Percentiles rank a stretch among this genome's conserved stretches.
Conservation (phyloP, 805 yeast species). For the Pichia manshurica region DNA sequence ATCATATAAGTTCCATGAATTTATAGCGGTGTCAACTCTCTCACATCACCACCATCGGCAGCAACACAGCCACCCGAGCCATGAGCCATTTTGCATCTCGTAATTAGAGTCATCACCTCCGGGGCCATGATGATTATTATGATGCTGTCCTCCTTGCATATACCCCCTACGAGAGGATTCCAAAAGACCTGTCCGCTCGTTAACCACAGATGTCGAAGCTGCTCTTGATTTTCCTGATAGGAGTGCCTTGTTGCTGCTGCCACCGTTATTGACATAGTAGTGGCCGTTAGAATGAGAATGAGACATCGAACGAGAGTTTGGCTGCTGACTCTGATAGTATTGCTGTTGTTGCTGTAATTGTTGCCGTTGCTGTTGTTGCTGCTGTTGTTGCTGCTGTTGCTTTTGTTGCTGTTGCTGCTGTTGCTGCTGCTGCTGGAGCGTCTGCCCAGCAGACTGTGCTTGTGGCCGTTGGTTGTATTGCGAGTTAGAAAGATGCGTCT, state of each 20-base stretch:
- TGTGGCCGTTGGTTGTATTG: conserved; percentile 14
- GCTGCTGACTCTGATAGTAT: background rate
- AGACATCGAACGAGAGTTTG: background rate
- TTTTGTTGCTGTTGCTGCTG: conserved; percentile 14
- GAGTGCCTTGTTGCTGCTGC: background rate
- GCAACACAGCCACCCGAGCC: conserved; percentile 8
- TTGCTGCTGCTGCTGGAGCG: conserved; percentile 12
- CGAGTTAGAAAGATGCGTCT: conserved; percentile 13
- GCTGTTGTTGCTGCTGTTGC: conserved; percentile 5
- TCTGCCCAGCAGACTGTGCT: conserved; percentile 10
- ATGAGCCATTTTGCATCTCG: background rate
- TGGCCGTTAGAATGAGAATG: conserved; percentile 7
- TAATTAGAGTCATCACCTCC: background rate
- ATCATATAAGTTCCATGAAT: background rate
- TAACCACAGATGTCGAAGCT: conserved; percentile 1
- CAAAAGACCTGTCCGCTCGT: conserved; percentile 10
- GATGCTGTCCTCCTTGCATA: background rate
- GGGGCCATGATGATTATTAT: background rate
- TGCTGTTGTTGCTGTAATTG: conserved; percentile 1
- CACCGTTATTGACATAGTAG: background rate
- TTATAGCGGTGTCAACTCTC: background rate
- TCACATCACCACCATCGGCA: conserved; percentile 2
- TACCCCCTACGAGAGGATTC: background rate
- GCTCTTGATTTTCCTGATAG: conserved; percentile 2
- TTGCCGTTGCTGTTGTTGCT: conserved; percentile 1